A percentile compares a stretch with the other conserved stretches of the same genome.
phyloP scores from a whole-genome alignment of 2,329 filamentous ascomycete species.

The Thermoascus crustaceus region DNA sequence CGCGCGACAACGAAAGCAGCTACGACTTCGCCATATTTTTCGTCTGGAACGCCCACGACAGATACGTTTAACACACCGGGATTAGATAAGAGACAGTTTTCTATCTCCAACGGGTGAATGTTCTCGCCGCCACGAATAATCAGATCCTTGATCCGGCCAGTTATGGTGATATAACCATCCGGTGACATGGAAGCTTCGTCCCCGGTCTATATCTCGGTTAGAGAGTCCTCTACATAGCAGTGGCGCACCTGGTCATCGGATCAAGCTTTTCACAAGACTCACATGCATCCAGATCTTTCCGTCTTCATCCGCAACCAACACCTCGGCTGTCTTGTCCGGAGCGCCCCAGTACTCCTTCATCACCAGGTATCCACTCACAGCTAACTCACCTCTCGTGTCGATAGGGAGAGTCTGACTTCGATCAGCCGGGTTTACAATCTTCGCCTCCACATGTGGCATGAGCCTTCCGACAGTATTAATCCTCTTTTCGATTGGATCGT shows the following conservation, averaged over 20 bases:
- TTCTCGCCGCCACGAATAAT: slow-evolving; percentile 96
- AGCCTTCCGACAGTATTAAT: slow-evolving; percentile 69
- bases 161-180: slow-evolving; percentile 80
- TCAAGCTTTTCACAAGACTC: slow-evolving; percentile 13
- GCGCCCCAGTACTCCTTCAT: slow-evolving; percentile 92
- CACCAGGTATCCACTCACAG: slow-evolving; percentile 72
- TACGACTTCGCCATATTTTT: slow-evolving; percentile 76
- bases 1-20: slow-evolving; percentile 67
- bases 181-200: slow-evolving; percentile 83
- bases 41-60: slow-evolving; percentile 76
- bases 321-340: slow-evolving; percentile 58
- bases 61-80: slow-evolving; percentile 64
- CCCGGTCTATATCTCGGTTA: too few species aligned
- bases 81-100: slow-evolving; percentile 75
- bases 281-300: slow-evolving; percentile 70
- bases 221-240: too few species aligned
- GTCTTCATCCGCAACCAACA: slow-evolving; percentile 50
- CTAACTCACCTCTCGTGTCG: slow-evolving; percentile 68
- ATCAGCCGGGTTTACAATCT: slow-evolving; percentile 67
- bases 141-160: slow-evolving; percentile 85
- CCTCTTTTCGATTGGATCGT: slow-evolving; percentile 64
- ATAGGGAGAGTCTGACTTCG: slow-evolving; percentile 52
- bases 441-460: slow-evolving; percentile 72
- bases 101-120: slow-evolving; percentile 86
- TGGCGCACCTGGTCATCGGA: too few species aligned